Evolutionary conservation across 352 stramenopile genomes (phyloP).

Genomic region (Globisporangium alternatum): DNA sequence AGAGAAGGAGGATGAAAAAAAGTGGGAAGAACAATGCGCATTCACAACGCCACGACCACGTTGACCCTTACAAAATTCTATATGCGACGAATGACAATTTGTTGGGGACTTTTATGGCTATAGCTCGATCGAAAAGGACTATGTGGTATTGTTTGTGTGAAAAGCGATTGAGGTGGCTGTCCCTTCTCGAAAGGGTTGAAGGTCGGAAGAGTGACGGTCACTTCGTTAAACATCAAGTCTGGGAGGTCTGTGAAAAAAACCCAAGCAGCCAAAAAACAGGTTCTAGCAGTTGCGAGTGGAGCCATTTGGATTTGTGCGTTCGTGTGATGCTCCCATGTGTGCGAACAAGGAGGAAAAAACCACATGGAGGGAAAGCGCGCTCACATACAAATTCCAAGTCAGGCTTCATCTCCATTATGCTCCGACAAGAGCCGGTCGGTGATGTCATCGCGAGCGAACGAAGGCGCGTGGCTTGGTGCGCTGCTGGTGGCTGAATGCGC

Average conservation of each 20-base stretch:
- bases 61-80: neutral
- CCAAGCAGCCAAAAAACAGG: too few relatives aligned
- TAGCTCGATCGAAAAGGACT: neutral
- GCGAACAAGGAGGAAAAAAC: neutral
- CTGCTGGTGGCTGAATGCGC: slow-evolving; percentile 11
- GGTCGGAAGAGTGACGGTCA: slow-evolving; percentile 14
- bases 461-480: neutral
- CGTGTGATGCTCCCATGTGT: neutral
- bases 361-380: neutral
- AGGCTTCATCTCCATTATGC: neutral
- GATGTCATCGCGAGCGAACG: neutral
- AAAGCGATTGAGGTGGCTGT: neutral
- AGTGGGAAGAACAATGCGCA: slow-evolving; percentile 4
- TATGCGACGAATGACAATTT: neutral
- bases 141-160: too few relatives aligned
- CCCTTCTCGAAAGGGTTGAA: slow-evolving; percentile 19
- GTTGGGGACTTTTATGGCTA: neutral
- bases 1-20: slow-evolving; percentile 9
- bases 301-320: neutral
- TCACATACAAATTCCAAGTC: slow-evolving; percentile 4
- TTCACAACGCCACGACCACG: slow-evolving; percentile 9
- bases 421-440: neutral
- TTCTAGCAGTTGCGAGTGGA: neutral
- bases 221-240: slow-evolving; percentile 5
- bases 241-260: neutral